Evolutionary conservation across 371 early-diverging fungal genomes (phyloP), one percentile per base, ranked within the genome.

Genomic region (Lichtheimia hyalospora): DNA sequence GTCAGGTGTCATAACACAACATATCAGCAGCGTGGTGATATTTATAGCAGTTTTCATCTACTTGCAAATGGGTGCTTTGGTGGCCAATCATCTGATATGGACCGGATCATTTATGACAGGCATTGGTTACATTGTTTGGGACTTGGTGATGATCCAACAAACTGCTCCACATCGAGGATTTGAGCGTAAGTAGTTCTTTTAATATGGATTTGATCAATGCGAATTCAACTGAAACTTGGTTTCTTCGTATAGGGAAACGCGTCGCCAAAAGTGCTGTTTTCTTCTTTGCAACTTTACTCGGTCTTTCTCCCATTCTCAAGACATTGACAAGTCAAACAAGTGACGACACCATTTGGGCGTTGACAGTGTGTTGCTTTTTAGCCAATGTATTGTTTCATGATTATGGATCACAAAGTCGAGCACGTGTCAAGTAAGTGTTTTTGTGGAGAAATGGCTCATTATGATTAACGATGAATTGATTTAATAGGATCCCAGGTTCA

Each of bases 271-370:
- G 92, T 54, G 88, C 88, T 8, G 70, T 89, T 1, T 72, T 96
- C 15, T 87, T 97, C 66, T 85, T 89, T 48, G 71, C 87, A 15
- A 85, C 93, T 1, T 66, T 97, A 16, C 77, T 95, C 15, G 93
- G 92, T 0, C 76, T 98, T 3, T 92, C 96, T 2, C 98, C 99
- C 3, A 88, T 96, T 24, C 75, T 97, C 61, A 89, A 89, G 62
- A 98, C 96, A 2, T 74, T 98, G 60, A 98, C 98, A 1, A 83
- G 88, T 59, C 92, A 92, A 62, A 96, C 87, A 6, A 92, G 92
- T 54, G 84, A 84, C 57, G 99, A 98, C 70, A 92, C 97, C 0
- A 95, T 98, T 24, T 98, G 94, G 92, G 95, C 97, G 0, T 69
- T 97, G 61, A 88, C 95, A 0, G 87, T 88, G 3, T 77, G 89